A percentile compares a stretch with the other conserved stretches of the same genome.
phyloP scores from a whole-genome alignment of 768 basidiomycete genomes.

The Calocybe cyanea region DNA sequence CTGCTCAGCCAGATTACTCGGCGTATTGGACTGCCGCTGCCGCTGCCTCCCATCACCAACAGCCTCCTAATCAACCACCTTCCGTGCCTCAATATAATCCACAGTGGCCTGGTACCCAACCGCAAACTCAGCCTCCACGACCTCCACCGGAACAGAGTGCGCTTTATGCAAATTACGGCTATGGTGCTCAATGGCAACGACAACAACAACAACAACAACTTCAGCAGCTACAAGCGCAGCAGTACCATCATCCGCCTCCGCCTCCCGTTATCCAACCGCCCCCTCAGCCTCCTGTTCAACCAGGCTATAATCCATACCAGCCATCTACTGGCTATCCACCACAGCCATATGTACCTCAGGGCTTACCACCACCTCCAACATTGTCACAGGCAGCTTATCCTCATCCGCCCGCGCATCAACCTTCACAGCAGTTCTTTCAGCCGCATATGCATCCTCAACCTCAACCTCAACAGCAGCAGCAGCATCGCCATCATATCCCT shows the following conservation, averaged over 20 bases:
- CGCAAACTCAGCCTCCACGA: conserved; percentile 35
- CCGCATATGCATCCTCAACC: conserved; percentile 42
- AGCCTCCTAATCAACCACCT: conserved; percentile 49
- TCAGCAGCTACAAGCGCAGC: conserved; percentile 47
- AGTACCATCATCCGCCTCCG: conserved; percentile 50
- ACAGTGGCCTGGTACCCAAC: conserved; percentile 64
- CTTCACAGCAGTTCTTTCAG: conserved; percentile 44
- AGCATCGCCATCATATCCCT: conserved; percentile 45
- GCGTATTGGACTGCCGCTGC: conserved; percentile 67
- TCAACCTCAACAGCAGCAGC: conserved; percentile 46
- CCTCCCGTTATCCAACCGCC: conserved; percentile 49
- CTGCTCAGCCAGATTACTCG: conserved; percentile 67
- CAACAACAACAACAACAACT: conserved; percentile 47
- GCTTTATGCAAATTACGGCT: conserved; percentile 89
- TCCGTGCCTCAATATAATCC: conserved; percentile 51
- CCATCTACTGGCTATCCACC: conserved; percentile 56
- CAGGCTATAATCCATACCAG: conserved; percentile 75
- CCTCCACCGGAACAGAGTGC: conserved; percentile 79
- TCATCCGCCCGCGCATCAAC: conserved; percentile 38
- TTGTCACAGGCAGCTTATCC: conserved; percentile 47
- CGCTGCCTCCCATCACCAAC: conserved; percentile 42
- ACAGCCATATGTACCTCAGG: conserved; percentile 65
- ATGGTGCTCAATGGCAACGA: conserved; percentile 76
- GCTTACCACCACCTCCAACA: conserved; percentile 44
- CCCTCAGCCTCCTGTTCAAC: conserved; percentile 52